Percentiles rank a stretch among this genome's conserved stretches.
phyloP scores from a whole-genome alignment of 257 asterid species.

The Eustoma russellianum region DNA sequence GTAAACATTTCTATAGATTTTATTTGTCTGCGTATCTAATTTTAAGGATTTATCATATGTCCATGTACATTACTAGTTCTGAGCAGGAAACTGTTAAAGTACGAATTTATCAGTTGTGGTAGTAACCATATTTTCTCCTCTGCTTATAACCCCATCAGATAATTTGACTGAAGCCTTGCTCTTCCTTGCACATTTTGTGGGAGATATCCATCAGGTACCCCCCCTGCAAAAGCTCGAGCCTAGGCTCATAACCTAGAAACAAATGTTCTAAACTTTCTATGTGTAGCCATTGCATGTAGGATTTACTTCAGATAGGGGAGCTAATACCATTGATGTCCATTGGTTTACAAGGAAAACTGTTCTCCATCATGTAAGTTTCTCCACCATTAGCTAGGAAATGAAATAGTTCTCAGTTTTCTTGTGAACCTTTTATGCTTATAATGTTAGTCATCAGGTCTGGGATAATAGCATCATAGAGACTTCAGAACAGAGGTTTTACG shows the following conservation, averaged over 20 bases:
- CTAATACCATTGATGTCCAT: constrained; percentile 45
- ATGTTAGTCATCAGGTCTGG: constrained; percentile 48
- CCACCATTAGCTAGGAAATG: background rate
- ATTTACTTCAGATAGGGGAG: constrained; percentile 24
- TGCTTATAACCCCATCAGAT: constrained; percentile 32
- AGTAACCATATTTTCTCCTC: background rate
- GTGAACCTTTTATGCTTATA: no score
- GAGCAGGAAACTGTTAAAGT: background rate
- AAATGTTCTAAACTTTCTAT: background rate
- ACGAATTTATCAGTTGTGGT: background rate
- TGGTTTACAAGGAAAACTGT: constrained; percentile 67
- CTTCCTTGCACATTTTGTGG: constrained; percentile 76
- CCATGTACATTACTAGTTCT: background rate
- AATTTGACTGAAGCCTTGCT: constrained; percentile 76
- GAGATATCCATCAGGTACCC: constrained; percentile 82
- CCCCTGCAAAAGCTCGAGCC: background rate
- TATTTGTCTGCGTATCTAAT: background rate
- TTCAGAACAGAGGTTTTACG: constrained; percentile 39
- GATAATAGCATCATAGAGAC: constrained; percentile 72
- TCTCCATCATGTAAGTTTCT: constrained; percentile 64
- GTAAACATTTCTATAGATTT: constrained; percentile 19
- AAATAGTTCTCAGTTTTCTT: background rate
- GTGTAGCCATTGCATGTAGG: constrained; percentile 80
- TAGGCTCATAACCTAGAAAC: no score
- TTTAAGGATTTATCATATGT: background rate